Base-by-base conservation (phyloP, 495 filamentous ascomycete genomes). In the Ramalina peruviana region DNA sequence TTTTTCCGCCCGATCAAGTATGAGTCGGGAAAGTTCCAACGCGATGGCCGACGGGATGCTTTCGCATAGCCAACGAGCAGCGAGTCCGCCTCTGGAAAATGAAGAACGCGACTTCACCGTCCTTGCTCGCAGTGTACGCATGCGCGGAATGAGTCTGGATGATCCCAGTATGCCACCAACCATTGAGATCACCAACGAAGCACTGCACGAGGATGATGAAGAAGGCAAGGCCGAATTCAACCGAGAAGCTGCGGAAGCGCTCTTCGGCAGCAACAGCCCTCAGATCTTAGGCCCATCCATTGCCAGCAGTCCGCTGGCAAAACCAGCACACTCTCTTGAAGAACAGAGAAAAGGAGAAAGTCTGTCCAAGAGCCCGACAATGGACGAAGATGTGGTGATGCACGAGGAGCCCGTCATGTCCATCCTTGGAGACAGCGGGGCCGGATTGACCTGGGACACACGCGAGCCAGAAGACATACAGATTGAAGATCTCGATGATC, bases 71-170 rank as follows among this genome's bases (percentile, higher is more conserved):
- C 71, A 80, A 49, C 80, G 83, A 48, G 82, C 80, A 7, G 77
- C 78, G 44, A 88, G 84, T 54, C 92, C 93, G 43, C 88, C 86
- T 20, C 75, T 97, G 26, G 92, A 98, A 68, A 84, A 86, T 54
- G 92, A 97, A 55, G 92, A 98, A 69, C 85, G 83, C 58, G 92
- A 97, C 66, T 98, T 98, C 60, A 95, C 87, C 3, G 87, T 90
- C 67, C 96, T 90, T 6, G 92, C 92, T 9, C 81, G 82, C 58
- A 82, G 80, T 40, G 76, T 96, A 64, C 86, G 87, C 57, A 84
- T 83, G 68, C 77, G 85, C 51, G 85, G 75, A 50, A 69, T 74
- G 51, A 75, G 65, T 55, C 50, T 62, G 21, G 71, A 68, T 40
- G 74, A 73, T 40, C 51, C 65, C 51, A 68, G 50, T 40, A 56